Conservation (phyloP, 2,329 filamentous ascomycete species). For the Rutstroemia sp. region DNA sequence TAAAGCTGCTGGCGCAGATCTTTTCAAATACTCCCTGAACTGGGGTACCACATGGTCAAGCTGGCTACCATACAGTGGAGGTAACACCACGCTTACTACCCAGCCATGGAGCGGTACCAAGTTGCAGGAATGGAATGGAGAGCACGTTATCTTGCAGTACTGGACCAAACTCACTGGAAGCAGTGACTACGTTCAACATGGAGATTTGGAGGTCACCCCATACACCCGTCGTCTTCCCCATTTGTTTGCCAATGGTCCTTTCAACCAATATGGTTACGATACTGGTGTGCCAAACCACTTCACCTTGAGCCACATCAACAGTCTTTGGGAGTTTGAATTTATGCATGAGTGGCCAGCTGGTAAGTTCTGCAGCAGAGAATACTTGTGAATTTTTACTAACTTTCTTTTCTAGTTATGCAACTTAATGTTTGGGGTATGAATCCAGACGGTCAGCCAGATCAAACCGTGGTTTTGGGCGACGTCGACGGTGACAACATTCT, state of each 20-base stretch:
- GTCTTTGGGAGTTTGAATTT: constrained; percentile 50
- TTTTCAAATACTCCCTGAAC: constrained; percentile 54
- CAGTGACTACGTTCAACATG: constrained; percentile 52
- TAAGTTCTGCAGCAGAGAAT: not conserved
- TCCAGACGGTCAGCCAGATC: constrained; percentile 52
- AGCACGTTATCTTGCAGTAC: constrained; percentile 57
- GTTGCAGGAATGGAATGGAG: constrained; percentile 50
- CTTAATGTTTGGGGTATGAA: constrained; percentile 63
- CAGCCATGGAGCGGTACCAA: constrained; percentile 52
- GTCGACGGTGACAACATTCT: constrained; percentile 52
- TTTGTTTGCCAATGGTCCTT: constrained; percentile 53
- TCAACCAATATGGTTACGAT: constrained; percentile 59
- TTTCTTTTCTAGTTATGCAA: constrained; percentile 34
- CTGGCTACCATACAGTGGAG: constrained; percentile 49
- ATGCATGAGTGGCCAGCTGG: constrained; percentile 56
- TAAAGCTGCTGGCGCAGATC: constrained; percentile 52
- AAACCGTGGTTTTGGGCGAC: constrained; percentile 52
- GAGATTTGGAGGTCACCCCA: constrained; percentile 39
- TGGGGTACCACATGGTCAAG: constrained; percentile 52
- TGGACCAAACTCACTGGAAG: constrained; percentile 52
- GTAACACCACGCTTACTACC: constrained; percentile 39
- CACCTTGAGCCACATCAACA: constrained; percentile 38
- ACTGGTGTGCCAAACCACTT: constrained; percentile 48
- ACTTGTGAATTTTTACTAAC: not conserved
- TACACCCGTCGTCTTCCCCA: constrained; percentile 50